Evolutionary conservation across 2,329 filamentous ascomycete species (phyloP).

Genomic region (Stenocarpella maydis): DNA sequence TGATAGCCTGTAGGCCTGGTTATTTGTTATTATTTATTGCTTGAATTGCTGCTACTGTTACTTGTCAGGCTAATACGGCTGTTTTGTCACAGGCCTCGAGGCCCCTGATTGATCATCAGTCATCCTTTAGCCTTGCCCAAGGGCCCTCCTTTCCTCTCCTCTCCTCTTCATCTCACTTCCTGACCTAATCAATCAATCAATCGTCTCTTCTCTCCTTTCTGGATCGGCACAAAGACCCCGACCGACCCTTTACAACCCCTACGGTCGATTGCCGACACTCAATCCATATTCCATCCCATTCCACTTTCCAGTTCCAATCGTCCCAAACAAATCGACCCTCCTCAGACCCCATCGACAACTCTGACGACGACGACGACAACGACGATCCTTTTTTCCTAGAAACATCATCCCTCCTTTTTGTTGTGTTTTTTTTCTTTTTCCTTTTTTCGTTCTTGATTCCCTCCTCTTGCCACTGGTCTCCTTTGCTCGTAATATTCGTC

Average conservation of each 20-base stretch:
- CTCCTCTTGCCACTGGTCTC: too few relatives aligned
- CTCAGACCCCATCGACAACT: conserved; percentile 4
- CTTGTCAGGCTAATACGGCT: too few relatives aligned
- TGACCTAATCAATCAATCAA: conserved; percentile 6
- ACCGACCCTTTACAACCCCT: not conserved
- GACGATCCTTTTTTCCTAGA: conserved; percentile 6
- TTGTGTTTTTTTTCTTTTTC: too few relatives aligned
- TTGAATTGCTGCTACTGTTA: too few relatives aligned
- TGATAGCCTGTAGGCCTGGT: too few relatives aligned
- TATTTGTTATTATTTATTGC: too few relatives aligned
- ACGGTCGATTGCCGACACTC: conserved; percentile 5
- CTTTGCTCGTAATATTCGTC: too few relatives aligned
- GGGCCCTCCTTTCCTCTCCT: not conserved
- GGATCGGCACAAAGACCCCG: too few relatives aligned
- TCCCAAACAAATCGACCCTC: not conserved
- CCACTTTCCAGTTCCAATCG: conserved; percentile 9
- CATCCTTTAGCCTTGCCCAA: too few relatives aligned
- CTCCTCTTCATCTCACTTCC: not conserved
- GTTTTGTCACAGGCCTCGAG: too few relatives aligned
- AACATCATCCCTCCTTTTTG: conserved; percentile 19
- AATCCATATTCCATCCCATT: conserved; percentile 4
- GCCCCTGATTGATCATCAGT: conserved; percentile 23
- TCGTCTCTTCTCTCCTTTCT: too few relatives aligned
- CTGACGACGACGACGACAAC: conserved; percentile 32
- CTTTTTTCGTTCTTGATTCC: too few relatives aligned